Conservation (phyloP, 176 grass and related monocot species). For the Musa itinerans region DNA sequence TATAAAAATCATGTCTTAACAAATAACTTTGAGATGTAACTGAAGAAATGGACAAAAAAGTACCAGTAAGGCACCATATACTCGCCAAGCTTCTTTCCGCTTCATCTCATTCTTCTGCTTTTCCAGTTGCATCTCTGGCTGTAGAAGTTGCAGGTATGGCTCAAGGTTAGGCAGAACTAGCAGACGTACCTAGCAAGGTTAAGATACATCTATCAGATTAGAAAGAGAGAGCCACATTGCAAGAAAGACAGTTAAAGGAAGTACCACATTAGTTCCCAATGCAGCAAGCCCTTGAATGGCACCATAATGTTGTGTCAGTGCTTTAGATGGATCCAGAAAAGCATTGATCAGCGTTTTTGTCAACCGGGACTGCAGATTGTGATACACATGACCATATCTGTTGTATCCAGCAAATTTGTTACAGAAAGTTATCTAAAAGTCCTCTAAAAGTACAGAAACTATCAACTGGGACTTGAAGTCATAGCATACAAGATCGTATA, state of each 20-base stretch:
- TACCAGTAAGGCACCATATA: conserved; percentile 77
- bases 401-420: background rate
- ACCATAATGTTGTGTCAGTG: conserved; percentile 94
- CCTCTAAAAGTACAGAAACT: background rate
- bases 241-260: conserved; percentile 16
- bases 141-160: conserved; percentile 79
- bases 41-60: conserved; percentile 14
- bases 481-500: no score
- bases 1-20: background rate
- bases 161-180: conserved; percentile 79
- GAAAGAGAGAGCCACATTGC: conserved; percentile 7
- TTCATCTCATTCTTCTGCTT: conserved; percentile 94
- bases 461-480: background rate
- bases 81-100: conserved; percentile 94
- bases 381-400: conserved; percentile 86
- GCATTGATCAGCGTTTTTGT: conserved; percentile 65
- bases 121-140: conserved; percentile 78
- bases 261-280: conserved; percentile 57
- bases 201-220: conserved; percentile 11
- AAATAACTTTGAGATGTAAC: conserved; percentile 11
- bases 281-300: conserved; percentile 87
- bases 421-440: background rate
- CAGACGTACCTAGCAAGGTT: conserved; percentile 50
- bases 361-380: conserved; percentile 67
- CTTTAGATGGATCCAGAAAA: conserved; percentile 84